phyloP scores from a whole-genome alignment of 805 yeast species.

The Sugiyamaella mastotermitis region DNA sequence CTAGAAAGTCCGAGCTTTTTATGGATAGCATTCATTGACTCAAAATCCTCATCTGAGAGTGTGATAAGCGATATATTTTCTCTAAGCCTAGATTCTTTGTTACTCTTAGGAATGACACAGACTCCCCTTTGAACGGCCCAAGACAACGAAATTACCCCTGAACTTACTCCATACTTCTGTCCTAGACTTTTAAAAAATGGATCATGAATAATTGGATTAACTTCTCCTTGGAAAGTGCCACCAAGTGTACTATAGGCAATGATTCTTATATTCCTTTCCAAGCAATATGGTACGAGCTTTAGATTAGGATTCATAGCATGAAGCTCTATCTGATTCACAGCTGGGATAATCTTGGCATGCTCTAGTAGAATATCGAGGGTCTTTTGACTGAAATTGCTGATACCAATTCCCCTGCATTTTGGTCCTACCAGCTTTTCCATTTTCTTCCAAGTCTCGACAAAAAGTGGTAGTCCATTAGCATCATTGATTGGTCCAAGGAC shows the following conservation, averaged over 20 bases:
- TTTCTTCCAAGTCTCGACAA: slow-evolving; percentile 51
- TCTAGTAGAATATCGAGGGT: slow-evolving; percentile 58
- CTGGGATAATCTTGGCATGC: slow-evolving; percentile 43
- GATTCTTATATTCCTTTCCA: slow-evolving; percentile 46
- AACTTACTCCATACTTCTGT: slow-evolving; percentile 44
- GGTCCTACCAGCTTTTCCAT: slow-evolving; percentile 51
- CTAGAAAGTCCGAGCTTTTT: slow-evolving; percentile 1
- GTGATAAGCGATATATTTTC: slow-evolving; percentile 34
- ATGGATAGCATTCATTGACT: slow-evolving; percentile 7
- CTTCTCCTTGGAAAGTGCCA: slow-evolving; percentile 27
- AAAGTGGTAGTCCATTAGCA: slow-evolving; percentile 4
- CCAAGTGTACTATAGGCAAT: slow-evolving; percentile 83
- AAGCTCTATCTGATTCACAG: slow-evolving; percentile 59
- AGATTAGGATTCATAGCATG: slow-evolving; percentile 51
- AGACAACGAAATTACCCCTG: slow-evolving; percentile 64
- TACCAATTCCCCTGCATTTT: slow-evolving; percentile 60
- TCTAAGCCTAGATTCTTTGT: slow-evolving; percentile 53
- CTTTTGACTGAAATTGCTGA: slow-evolving; percentile 61
- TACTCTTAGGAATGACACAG: slow-evolving; percentile 73
- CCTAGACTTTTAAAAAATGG: slow-evolving; percentile 61
- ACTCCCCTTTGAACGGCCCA: slow-evolving; percentile 75
- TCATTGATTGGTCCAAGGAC: slow-evolving; percentile 25
- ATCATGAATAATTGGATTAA: slow-evolving; percentile 45
- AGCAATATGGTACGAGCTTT: slow-evolving; percentile 57
- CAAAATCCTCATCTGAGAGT: slow-evolving; percentile 31